A percentile compares a stretch with the other conserved stretches of the same genome.
phyloP scores from a whole-genome alignment of 805 yeast species.

The Citeromyces matritensis region DNA sequence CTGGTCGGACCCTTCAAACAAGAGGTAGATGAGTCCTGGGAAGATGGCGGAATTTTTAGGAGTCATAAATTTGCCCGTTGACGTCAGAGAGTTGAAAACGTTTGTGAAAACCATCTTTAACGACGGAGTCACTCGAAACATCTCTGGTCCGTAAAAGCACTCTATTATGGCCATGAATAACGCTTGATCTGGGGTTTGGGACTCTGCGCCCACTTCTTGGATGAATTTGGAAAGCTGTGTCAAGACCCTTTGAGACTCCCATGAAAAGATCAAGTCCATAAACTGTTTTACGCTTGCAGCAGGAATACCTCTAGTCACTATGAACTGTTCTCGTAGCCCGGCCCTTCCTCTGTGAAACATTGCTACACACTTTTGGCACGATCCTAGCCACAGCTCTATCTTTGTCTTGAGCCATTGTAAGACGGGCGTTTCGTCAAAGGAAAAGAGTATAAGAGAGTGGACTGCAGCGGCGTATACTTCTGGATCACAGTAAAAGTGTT shows the following conservation, averaged over 20 bases:
- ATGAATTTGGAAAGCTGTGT: conserved; percentile 2
- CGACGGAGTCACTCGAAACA: conserved; percentile 21
- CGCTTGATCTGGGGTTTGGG: neutral
- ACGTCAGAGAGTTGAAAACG: conserved; percentile 15
- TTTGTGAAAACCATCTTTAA: conserved; percentile 21
- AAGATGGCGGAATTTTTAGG: conserved; percentile 6
- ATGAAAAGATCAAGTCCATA: conserved; percentile 12
- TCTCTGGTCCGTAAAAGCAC: conserved; percentile 35
- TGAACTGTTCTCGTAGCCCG: conserved; percentile 32
- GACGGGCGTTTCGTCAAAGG: conserved; percentile 34
- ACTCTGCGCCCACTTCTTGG: neutral
- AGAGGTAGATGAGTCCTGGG: conserved; percentile 39
- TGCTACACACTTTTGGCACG: conserved; percentile 39
- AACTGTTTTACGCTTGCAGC: conserved; percentile 15
- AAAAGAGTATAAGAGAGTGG: conserved; percentile 42
- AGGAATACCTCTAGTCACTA: conserved; percentile 26
- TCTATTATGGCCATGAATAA: conserved; percentile 21
- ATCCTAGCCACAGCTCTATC: conserved; percentile 21
- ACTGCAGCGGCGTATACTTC: conserved; percentile 29
- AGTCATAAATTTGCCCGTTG: conserved; percentile 4
- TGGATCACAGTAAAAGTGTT: conserved; percentile 44
- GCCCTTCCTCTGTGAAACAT: conserved; percentile 40
- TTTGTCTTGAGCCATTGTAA: conserved; percentile 24
- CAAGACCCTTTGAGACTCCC: conserved; percentile 12
- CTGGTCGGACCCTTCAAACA: conserved; percentile 34